Conservation (phyloP, 768 basidiomycete genomes). For the Pleurotus tuber-regium region DNA sequence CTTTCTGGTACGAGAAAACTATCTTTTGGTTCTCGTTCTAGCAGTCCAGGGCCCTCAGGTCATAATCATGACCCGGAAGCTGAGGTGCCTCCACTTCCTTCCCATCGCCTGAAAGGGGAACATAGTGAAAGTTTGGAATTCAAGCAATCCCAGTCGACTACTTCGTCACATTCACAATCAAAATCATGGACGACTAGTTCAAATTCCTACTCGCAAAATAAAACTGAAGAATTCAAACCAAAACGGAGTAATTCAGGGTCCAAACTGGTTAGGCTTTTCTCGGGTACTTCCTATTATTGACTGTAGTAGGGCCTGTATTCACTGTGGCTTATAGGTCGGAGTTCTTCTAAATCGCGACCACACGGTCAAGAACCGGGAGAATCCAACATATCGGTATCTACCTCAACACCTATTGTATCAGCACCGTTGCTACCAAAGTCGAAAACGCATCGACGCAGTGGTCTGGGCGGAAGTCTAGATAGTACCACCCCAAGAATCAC, state of each 20-base stretch:
- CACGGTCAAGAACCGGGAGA: slow-evolving; percentile 13
- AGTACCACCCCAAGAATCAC: background rate
- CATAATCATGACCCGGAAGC: slow-evolving; percentile 11
- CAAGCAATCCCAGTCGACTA: slow-evolving; percentile 13
- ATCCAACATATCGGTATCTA: slow-evolving; percentile 16
- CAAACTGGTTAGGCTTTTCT: slow-evolving; percentile 30
- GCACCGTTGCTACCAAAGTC: slow-evolving; percentile 24
- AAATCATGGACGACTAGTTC: slow-evolving; percentile 6
- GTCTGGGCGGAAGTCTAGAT: slow-evolving; percentile 4
- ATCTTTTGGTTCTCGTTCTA: slow-evolving; percentile 33
- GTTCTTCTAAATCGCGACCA: slow-evolving; percentile 14
- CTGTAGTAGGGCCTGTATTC: background rate
- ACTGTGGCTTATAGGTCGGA: slow-evolving; percentile 11
- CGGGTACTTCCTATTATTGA: slow-evolving; percentile 21
- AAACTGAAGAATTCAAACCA: background rate
- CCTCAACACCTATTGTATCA: slow-evolving; percentile 26
- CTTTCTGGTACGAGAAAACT: slow-evolving; percentile 34
- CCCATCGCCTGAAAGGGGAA: background rate
- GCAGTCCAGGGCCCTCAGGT: slow-evolving; percentile 21
- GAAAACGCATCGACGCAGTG: slow-evolving; percentile 5
- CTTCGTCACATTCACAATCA: slow-evolving; percentile 6
- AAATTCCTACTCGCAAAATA: background rate
- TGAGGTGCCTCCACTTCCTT: background rate
- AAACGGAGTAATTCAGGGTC: background rate
- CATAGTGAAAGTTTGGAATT: background rate